Conservation (phyloP, 139 green algal genomes). For the Klebsormidium nitens region DNA sequence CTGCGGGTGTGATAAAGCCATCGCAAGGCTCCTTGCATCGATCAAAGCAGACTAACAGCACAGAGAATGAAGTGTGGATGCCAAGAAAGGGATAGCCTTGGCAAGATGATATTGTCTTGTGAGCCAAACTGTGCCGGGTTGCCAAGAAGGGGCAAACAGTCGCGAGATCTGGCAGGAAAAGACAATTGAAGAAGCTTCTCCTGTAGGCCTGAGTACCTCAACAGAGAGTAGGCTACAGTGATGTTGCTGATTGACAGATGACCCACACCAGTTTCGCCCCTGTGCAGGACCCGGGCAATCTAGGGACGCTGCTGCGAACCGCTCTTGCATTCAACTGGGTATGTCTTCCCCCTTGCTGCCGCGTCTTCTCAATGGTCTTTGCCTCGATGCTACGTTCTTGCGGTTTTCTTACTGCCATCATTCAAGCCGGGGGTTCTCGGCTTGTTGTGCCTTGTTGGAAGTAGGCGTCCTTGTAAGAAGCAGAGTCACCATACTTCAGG, state of each 20-base stretch:
- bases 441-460: too few species aligned
- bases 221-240: background rate
- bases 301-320: constrained; percentile 44
- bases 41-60: too few species aligned
- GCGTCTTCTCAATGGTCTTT: background rate
- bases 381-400: too few species aligned
- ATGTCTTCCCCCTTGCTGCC: background rate
- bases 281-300: constrained; percentile 44
- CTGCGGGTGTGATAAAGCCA: too few species aligned
- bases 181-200: background rate
- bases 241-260: background rate
- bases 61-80: too few species aligned
- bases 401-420: too few species aligned
- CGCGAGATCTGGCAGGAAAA: background rate
- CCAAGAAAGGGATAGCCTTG: background rate
- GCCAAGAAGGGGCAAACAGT: background rate
- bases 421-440: too few species aligned
- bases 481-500: too few species aligned
- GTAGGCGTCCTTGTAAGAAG: too few species aligned
- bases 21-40: too few species aligned
- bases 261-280: background rate
- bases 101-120: background rate
- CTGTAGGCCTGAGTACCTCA: background rate
- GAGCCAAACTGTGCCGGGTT: background rate
- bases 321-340: constrained; percentile 41